Base-by-base conservation (phyloP, 768 basidiomycete species). In the Tulasnella sp. region DNA sequence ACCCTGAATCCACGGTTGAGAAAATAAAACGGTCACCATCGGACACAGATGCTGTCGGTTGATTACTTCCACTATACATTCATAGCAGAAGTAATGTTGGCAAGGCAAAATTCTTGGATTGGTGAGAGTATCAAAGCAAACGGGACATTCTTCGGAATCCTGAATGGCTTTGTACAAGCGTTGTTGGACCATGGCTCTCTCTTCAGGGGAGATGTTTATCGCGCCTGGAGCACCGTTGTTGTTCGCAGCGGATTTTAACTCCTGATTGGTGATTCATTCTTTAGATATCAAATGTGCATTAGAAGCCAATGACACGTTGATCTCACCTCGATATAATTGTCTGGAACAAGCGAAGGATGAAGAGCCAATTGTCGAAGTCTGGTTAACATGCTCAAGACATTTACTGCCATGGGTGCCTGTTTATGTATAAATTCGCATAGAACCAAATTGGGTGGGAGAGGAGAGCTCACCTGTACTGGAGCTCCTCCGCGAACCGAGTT, bases 361-460 rank as follows among this genome's bases (percentile, higher is more conserved):
- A 89, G 73, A 15, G 74, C 81, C 16, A 90, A 67, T 64, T 92
- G 89, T 27, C 88, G 77, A 63, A 92, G 69, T 15, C 89, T 81
- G 6, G 86, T 89, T n/a, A 90, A 73, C 73, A 90, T 78, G 55
- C 81, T 80, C 32, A 88, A 64, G 12, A 86, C 77, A 58, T 81
- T 80, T 22, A 22, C 35, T 2, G 19, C 39, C 1, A 76, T 76
- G 52, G 79, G 76, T 0, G 77, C 70, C 82, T 85, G 55, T 16
- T 3, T 7, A 43, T 53, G 37, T 12, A 34, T 45, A 4, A 42
- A 5, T 16, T 45, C 28, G 2, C 10, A 10, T 32, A 40, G 35
- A 24, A 39, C 34, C 10, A 5, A 16, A 12, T 35, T 12, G 5
- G 27, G n/a, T 6, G n/a, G 19, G 5, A 40, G 5, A n/a, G 39